Evolutionary conservation across 1,284 basidiomycete species (phyloP), one percentile per base, ranked within the genome.

Genomic region (Ustilago xerochloae): DNA sequence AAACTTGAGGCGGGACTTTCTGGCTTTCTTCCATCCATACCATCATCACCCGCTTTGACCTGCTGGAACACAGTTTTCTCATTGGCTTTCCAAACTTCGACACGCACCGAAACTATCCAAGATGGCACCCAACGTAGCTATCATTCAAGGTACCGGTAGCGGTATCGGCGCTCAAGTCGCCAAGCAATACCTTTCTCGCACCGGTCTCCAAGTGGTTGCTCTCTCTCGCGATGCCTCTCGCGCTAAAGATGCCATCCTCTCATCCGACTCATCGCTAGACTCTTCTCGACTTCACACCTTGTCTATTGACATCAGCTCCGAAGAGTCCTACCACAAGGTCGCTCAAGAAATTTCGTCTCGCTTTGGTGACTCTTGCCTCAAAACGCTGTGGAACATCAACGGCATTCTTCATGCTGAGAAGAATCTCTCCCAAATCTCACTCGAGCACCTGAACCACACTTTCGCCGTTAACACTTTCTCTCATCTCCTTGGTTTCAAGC

Each of bases 351-450:
- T 87, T 6, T 61, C 80, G 58, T 82, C 85, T n/a, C 66, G 79
- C 13, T 86, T 83, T 48, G 87, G 87, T 0, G 75, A 79, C 18
- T 83, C 75, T 10, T 75, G 75, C 33, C 80, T 87, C 18, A 77
- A 86, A 22, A 66, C 87, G 18, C 69, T 88, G 13, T 84, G 86
- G 50, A 87, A 87, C 73, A 82, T 87, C 28, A 85, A 86, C 22
- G 87, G 87, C 1, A 82, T 87, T 2, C 85, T 90, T 22, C 84
- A 88, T 60, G 87, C 89, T 12, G 89, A 90, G 80, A 89, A 88
- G 69, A 87, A 86, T 43, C 88, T 89, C 6, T 82, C 85, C 4
- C 89, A 90, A 70, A 80, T 90, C 51, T 85, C 88, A 73, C 78
- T 86, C 65, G 83, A 84, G 16, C 75, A 85, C 49, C 82, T 90